These are phyloP conservation scores for Clausena lansium DNA, from an alignment of 345 rosid species.

Conservation along the genomic window DNA sequence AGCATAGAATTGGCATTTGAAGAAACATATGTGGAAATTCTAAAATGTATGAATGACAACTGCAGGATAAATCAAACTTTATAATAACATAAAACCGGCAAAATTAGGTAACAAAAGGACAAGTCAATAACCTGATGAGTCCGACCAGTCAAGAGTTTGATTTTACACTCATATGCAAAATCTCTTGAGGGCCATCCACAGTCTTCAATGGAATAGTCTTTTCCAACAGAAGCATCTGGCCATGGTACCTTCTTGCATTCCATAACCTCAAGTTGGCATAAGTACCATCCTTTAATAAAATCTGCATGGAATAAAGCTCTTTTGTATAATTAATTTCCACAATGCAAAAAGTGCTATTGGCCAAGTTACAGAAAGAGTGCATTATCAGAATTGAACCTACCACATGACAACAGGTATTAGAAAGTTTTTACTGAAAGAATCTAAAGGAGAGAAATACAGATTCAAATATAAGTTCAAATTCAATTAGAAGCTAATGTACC, in stretches of 20 bases:
- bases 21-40: background rate
- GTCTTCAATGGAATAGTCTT: conserved; percentile 51
- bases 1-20: background rate
- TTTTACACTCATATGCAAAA: conserved; percentile 76
- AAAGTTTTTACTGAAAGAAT: background rate
- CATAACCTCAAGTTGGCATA: conserved; percentile 84
- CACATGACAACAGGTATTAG: background rate
- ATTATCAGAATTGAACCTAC: background rate
- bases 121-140: conserved; percentile 75
- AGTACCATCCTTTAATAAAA: conserved; percentile 61
- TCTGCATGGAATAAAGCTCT: conserved; percentile 41
- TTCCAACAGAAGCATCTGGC: conserved; percentile 58
- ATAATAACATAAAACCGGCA: background rate
- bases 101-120: conserved; percentile 1
- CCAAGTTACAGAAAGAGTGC: background rate
- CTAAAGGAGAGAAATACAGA: background rate
- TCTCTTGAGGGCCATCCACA: conserved; percentile 66
- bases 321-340: conserved; percentile 6
- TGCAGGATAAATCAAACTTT: background rate
- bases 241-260: conserved; percentile 80
- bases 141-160: conserved; percentile 90
- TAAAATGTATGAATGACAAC: background rate
- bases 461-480: background rate
- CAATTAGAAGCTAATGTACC: background rate
- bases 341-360: background rate